Conservation (phyloP, 345 rosid species). For the Aquilaria malaccensis region DNA sequence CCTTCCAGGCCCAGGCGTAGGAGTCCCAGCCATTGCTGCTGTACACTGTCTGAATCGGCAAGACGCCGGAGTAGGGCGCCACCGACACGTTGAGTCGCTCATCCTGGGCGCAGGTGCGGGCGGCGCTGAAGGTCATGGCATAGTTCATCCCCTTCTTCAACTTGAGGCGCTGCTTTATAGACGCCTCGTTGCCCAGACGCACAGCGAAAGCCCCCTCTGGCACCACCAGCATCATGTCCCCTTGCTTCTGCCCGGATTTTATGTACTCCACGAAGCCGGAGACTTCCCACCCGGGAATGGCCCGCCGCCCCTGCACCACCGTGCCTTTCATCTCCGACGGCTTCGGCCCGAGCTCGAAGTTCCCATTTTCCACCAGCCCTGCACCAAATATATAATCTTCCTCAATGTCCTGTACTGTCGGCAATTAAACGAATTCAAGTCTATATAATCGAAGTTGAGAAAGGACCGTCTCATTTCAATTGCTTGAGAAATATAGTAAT, state of each 20-base stretch:
- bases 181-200: constrained; percentile 84
- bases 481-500: no score
- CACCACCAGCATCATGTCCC: constrained; percentile 88
- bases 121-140: constrained; percentile 73
- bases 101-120: constrained; percentile 87
- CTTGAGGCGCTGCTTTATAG: constrained; percentile 52
- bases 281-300: constrained; percentile 71
- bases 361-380: constrained; percentile 77
- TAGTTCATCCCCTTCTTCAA: constrained; percentile 42
- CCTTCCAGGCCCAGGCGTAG: constrained; percentile 66
- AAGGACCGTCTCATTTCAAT: no score
- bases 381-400: background rate
- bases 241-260: constrained; percentile 81
- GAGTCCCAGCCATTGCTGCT: constrained; percentile 80
- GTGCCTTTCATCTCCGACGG: constrained; percentile 61
- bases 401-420: no score
- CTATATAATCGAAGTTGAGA: no score
- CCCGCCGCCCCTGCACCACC: constrained; percentile 31
- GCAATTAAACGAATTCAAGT: no score
- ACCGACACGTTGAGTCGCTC: constrained; percentile 66
- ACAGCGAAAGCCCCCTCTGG: constrained; percentile 76
- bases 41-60: constrained; percentile 75
- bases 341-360: constrained; percentile 61
- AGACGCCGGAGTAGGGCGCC: constrained; percentile 58
- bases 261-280: constrained; percentile 83